These are phyloP conservation scores for Solanum arcanum DNA, from an alignment of 257 asterid genomes.

Conservation along the genomic window DNA sequence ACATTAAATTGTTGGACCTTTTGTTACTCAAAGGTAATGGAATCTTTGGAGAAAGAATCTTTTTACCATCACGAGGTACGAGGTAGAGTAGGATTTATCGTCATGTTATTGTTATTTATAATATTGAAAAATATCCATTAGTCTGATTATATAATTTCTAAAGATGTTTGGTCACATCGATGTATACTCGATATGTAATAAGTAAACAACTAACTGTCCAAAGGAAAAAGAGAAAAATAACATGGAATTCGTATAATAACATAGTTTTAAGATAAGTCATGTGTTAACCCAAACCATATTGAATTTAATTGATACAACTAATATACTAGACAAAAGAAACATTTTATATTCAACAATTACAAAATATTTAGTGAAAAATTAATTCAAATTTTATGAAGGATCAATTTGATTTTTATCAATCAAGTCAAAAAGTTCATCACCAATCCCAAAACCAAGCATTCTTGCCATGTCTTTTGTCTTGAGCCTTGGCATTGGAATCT, in stretches of 20 bases:
- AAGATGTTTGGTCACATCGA: too few relatives aligned
- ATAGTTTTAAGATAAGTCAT: background rate
- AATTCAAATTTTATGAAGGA: background rate
- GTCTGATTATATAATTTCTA: background rate
- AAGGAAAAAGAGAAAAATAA: background rate
- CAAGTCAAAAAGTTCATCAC: conserved; percentile 75
- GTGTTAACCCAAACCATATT: background rate
- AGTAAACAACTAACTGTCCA: background rate
- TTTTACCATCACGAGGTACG: background rate
- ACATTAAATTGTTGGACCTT: background rate
- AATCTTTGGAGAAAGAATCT: background rate
- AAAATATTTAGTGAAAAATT: background rate
- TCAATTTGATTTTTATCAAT: conserved; percentile 25
- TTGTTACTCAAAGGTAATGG: background rate
- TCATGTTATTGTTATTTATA: too few relatives aligned
- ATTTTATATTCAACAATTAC: background rate
- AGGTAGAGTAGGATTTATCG: too few relatives aligned
- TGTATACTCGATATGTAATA: background rate
- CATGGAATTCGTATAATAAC: background rate
- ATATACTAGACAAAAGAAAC: background rate
- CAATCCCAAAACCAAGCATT: conserved; percentile 86
- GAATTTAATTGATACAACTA: background rate
- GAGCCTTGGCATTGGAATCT: conserved; percentile 45
- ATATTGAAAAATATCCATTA: background rate
- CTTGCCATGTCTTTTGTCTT: conserved; percentile 85